Evolutionary conservation across 2,329 filamentous ascomycete species (phyloP), one percentile per base, ranked within the genome.

Genomic region (Sclerotinia spermophila): DNA sequence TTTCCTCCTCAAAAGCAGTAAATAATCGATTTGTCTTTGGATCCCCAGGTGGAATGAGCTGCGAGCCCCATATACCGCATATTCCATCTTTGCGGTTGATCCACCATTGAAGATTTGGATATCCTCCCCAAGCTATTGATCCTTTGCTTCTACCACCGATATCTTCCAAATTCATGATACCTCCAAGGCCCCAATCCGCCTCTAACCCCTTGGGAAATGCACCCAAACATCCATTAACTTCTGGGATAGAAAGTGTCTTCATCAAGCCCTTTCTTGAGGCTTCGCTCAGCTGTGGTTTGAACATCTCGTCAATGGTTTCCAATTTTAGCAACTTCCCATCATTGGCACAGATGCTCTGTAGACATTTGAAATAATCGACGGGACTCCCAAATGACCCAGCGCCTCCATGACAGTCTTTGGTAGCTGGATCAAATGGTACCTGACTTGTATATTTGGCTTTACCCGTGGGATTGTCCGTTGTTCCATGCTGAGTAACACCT

Each of bases 61-160:
- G 83, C 70, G 80, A 81, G 0, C 79, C 82, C 73, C 83, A 83
- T 24, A 82, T 77, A 13, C 81, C 79, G 60, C 80, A 81, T 7
- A 85, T 30, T 1, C 81, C 83, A 8, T 79, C 78, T 44, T 78
- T 75, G 2, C 81, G 72, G 76, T 81, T 79, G 76, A 83, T 74
- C 73, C 82, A 81, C 84, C 84, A 86, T 27, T 81, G 79, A 5
- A 83, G 73, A 75, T 86, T 86, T 17, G 81, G 78, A 71, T 83
- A 79, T 0, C 84, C 84, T 59, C 80, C 78, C 84, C 84, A 86
- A 7, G 77, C 76, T 72, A 85, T 1, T 81, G 81, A 42, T 77
- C 78, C 72, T 77, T 81, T 64, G 35, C 83, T 78, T 68, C 81
- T 76, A 5, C 76, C 77, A 11, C 79, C 79, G 53, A 78, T 76